These are phyloP conservation scores for Glaciozyma martinii DNA, from an alignment of 768 basidiomycete genomes.

Conservation along the genomic window DNA sequence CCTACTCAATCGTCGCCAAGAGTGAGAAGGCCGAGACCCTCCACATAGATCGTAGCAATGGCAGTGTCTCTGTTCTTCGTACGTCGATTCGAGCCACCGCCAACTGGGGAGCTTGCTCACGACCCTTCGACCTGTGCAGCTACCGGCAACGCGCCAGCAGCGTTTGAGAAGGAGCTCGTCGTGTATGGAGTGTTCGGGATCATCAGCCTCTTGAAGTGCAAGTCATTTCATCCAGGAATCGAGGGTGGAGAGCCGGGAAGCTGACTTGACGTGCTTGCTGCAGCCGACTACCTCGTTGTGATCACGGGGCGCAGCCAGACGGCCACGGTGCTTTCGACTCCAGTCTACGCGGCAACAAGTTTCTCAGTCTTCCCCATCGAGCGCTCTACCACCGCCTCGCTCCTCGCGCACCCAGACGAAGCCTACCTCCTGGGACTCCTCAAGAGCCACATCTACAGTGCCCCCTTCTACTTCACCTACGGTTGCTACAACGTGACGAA, in stretches of 20 bases:
- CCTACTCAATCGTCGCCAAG: conserved; percentile 31
- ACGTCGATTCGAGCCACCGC: conserved; percentile 19
- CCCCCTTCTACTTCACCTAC: conserved; percentile 84
- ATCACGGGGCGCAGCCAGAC: conserved; percentile 71
- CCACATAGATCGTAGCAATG: conserved; percentile 39
- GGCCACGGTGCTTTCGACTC: conserved; percentile 70
- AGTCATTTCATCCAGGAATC: not conserved
- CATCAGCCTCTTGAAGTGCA: conserved; percentile 43
- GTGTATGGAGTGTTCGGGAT: conserved; percentile 48
- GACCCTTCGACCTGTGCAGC: not conserved
- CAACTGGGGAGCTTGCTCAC: not conserved
- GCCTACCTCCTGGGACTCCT: conserved; percentile 76
- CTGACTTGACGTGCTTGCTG: not conserved
- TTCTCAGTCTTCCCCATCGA: conserved; percentile 85
- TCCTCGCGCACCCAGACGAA: conserved; percentile 73
- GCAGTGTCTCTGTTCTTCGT: conserved; percentile 42
- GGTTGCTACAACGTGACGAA: conserved; percentile 73
- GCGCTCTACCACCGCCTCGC: conserved; percentile 53
- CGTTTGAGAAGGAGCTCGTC: conserved; percentile 36
- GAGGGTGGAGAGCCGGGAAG: not conserved
- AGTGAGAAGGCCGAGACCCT: conserved; percentile 36
- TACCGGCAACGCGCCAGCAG: not conserved
- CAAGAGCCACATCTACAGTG: conserved; percentile 67
- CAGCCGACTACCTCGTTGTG: conserved; percentile 88
- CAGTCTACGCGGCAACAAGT: conserved; percentile 79